Evolutionary conservation across 1,284 basidiomycete species (phyloP).

Genomic region (Marasmius fiardii): DNA sequence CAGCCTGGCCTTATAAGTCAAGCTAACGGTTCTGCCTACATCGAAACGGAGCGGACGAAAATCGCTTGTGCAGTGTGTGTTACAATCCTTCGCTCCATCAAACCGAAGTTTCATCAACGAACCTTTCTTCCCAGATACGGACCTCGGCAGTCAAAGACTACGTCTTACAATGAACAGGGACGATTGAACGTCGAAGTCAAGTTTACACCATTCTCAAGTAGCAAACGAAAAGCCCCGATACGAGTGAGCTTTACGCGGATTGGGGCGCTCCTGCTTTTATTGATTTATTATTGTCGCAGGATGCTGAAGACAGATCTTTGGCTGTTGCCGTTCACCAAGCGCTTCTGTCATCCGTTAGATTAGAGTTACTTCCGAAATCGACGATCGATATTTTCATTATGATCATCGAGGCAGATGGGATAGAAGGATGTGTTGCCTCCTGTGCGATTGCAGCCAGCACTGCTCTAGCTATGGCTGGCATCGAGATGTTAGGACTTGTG

Average conservation of each 20-base stretch:
- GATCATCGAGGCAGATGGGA: conserved; percentile 88
- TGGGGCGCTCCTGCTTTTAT: neutral
- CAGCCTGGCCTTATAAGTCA: conserved; percentile 88
- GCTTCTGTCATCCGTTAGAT: conserved; percentile 78
- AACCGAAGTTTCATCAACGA: neutral
- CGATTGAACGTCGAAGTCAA: conserved; percentile 94
- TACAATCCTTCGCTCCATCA: neutral
- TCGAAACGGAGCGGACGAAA: conserved; percentile 88
- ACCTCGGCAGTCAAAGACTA: conserved; percentile 82
- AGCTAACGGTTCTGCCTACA: conserved; percentile 94
- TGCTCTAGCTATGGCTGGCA: conserved; percentile 85
- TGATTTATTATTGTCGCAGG: conserved; percentile 46
- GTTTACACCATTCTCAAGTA: conserved; percentile 90
- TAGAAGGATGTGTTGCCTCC: conserved; percentile 81
- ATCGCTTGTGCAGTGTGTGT: conserved; percentile 91
- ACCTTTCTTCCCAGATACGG: conserved; percentile 67
- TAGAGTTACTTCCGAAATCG: conserved; percentile 92
- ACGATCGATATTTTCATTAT: conserved; percentile 90
- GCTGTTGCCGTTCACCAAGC: conserved; percentile 86
- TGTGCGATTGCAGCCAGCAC: conserved; percentile 87
- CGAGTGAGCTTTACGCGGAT: conserved; percentile 56
- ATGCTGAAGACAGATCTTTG: conserved; percentile 88
- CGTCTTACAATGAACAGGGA: conserved; percentile 81
- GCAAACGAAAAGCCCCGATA: conserved; percentile 75
- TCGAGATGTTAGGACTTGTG: conserved; percentile 85